Evolutionary conservation across 495 filamentous ascomycete genomes (phyloP), one percentile per base, ranked within the genome.

Genomic region (Aspergillus asperescens): DNA sequence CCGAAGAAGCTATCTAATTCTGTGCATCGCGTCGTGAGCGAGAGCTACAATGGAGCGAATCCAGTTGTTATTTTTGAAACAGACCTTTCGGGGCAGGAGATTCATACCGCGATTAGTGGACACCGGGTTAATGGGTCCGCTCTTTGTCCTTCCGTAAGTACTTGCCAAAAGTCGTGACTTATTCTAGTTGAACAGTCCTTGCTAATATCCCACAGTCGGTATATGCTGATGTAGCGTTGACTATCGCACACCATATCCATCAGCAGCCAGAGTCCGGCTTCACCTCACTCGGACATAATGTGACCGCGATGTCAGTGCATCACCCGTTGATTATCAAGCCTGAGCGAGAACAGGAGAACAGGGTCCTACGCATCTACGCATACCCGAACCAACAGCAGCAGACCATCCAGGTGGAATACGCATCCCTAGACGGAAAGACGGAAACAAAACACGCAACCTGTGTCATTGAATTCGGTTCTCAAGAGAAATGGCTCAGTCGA

Each of bases 71-170:
- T 45, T 4, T 45, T 45, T 5, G 28, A 43, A 28, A 52, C 44
- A 18, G 24, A 28, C 16, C 37, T 46, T 0, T 54, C 43, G n/a
- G n/a, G n/a, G n/a, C n/a, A n/a, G n/a, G n/a, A n/a, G n/a, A n/a
- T n/a, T n/a, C n/a, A n/a, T n/a, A n/a, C n/a, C n/a, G n/a, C n/a
- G n/a, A 24, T 51, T 16, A 20, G 24, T 13, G 50, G 50, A 13
- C 50, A 53, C 20, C 29, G 19, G 3, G 50, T 53, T 4, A 53
- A 60, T 37, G 44, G 43, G 25, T 12, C 25, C 19, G 12, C 34
- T 37, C 20, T 46, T 52, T 31, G 50, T 15, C 29, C 44, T 10
- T 32, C 44, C 0, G 44, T 45, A 29, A 29, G 42, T 19, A 43
- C 29, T 12, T n/a, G n/a, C 35, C 31, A 34, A 13, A 34, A 12